These are phyloP conservation scores for Candida schatavii DNA, from an alignment of 805 yeast genomes.

Conservation along the genomic window DNA sequence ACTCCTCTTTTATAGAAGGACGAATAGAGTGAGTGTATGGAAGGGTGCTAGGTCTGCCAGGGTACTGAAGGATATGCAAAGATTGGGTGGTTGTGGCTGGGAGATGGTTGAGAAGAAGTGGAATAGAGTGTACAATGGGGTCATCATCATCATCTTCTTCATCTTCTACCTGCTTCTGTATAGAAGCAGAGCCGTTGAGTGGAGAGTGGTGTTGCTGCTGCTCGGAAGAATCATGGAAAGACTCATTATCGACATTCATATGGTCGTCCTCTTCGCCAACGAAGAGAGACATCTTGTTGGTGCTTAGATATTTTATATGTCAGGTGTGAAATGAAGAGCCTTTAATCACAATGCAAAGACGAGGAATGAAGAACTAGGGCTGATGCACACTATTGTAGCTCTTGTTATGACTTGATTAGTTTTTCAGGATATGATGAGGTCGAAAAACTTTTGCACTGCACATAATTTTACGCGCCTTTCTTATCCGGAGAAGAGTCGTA, in stretches of 20 bases:
- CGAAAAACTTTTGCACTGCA: too few relatives aligned
- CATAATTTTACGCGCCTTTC: too few relatives aligned
- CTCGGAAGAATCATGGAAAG: constrained; percentile 10
- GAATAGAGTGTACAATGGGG: constrained; percentile 39
- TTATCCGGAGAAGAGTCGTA: too few relatives aligned
- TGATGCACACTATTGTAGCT: too few relatives aligned
- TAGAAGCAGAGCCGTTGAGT: neutral
- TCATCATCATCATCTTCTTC: constrained; percentile 22
- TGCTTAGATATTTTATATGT: too few relatives aligned
- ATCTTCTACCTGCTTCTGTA: too few relatives aligned
- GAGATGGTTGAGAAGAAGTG: constrained; percentile 27
- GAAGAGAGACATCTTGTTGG: constrained; percentile 9
- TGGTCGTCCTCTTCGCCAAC: constrained; percentile 26
- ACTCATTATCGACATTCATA: constrained; percentile 10
- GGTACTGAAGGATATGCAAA: constrained; percentile 43
- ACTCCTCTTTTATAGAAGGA: constrained; percentile 56
- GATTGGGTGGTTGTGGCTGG: constrained; percentile 23
- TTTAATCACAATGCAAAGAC: too few relatives aligned
- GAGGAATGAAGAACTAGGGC: too few relatives aligned
- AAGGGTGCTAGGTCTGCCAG: constrained; percentile 47
- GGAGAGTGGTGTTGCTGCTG: neutral
- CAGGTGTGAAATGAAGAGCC: too few relatives aligned
- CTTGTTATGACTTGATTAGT: too few relatives aligned
- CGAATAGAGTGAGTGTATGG: constrained; percentile 35
- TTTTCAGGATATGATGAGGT: too few relatives aligned